Evolutionary conservation across 225 moss, liverwort and hornwort species (phyloP), one percentile per base, ranked within the genome.

Genomic region (Pleurozium schreberi): DNA sequence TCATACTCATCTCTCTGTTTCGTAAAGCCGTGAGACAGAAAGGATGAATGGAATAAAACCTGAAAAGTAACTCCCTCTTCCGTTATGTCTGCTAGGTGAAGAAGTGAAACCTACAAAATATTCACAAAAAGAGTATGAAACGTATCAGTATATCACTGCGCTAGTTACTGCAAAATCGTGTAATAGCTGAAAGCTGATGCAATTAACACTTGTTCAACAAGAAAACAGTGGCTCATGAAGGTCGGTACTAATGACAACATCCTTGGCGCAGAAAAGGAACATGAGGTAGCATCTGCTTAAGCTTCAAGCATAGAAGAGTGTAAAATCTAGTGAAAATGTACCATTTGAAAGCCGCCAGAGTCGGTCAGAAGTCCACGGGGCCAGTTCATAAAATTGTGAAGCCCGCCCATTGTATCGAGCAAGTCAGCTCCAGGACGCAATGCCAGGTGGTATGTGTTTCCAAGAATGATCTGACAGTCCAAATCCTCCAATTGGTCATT

Each of bases 41-140:
- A 68, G 67, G 40, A 88, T 85, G 59, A 87, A 64, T 34, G 33
- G 63, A 84, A 76, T 47, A 53, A 70, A 88, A 97, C 96, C 97
- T 98, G 98, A 87, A 98, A 98, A 60, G 98, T 98, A 61, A 97
- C 98, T 80, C 97, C 96, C 93, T 98, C 96, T 94, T 98, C 97
- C 14, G 96, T 98, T 85, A 98, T 97, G 85, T 98, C 95, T 90
- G 97, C 97, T 69, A 98, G 90, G 57, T 98, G 98, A 88, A 97
- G 94, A 83, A 98, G 96, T 71, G 98, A 98, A 87, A 98, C 97
- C 98, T 96, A 82, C 30, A 82, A 81, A 81, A 86, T 63, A 76
- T 63, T 47, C 89, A 82, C 64, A 38, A 83, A 71, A 17, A 65
- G 67, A 90, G 69, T 14, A 67, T 65, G 78, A 68, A 18, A 84